phyloP scores from a whole-genome alignment of 2,329 filamentous ascomycete species.

The Lachnellula subtilissima region DNA sequence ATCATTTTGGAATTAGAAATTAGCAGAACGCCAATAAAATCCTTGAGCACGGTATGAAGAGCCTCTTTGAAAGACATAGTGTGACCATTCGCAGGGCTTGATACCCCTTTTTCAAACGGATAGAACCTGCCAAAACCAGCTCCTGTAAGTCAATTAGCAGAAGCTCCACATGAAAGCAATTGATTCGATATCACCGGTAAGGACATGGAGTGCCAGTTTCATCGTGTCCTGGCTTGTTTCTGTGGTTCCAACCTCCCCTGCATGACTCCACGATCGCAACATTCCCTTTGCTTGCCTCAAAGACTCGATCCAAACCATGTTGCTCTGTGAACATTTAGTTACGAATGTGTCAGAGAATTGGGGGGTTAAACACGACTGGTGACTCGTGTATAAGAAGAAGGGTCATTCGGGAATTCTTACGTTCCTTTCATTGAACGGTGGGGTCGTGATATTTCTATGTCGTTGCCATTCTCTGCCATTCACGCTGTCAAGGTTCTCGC shows the following conservation, averaged over 20 bases:
- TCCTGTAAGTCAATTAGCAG: neutral
- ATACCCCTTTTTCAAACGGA: neutral
- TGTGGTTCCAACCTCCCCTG: conserved; percentile 13
- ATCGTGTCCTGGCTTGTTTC: conserved; percentile 36
- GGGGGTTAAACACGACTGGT: neutral
- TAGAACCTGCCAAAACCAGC: conserved; percentile 40
- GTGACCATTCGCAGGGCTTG: conserved; percentile 10
- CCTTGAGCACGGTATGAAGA: conserved; percentile 2
- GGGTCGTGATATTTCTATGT: conserved; percentile 37
- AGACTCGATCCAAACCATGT: conserved; percentile 35
- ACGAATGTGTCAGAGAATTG: neutral
- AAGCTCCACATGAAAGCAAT: no score
- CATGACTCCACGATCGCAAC: conserved; percentile 21
- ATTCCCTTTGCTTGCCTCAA: conserved; percentile 30
- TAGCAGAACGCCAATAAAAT: neutral
- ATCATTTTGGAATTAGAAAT: neutral
- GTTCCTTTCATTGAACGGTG: conserved; percentile 39
- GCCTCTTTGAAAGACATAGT: conserved; percentile 9
- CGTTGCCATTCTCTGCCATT: conserved; percentile 36
- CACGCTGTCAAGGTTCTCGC: conserved; percentile 31
- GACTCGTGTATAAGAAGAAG: neutral
- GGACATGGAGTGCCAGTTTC: conserved; percentile 46
- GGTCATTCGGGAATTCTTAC: neutral
- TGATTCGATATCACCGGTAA: conserved; percentile 33
- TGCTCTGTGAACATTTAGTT: conserved; percentile 18